A percentile compares a stretch with the other conserved stretches of the same genome.
Conservation (phyloP, 768 basidiomycete species). For the Leccinum truebloodii region DNA sequence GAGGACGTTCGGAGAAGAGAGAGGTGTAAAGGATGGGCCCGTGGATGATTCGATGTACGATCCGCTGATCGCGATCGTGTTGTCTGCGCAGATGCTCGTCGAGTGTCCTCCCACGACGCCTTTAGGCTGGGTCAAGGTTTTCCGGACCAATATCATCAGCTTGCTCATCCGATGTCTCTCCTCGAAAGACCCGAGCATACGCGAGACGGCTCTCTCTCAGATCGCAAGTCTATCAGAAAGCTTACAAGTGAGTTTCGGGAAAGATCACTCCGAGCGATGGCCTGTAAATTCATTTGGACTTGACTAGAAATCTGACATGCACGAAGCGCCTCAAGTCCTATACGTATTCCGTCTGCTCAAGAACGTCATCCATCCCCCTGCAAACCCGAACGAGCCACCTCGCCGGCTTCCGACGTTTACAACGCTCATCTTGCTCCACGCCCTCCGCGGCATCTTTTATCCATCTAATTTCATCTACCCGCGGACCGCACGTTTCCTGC, state of each 20-base stretch:
- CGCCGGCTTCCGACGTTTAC: slow-evolving; percentile 73
- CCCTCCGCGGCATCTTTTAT: slow-evolving; percentile 79
- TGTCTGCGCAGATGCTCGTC: slow-evolving; percentile 66
- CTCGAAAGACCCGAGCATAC: slow-evolving; percentile 57
- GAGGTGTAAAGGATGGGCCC: slow-evolving; percentile 17
- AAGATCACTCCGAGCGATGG: neutral
- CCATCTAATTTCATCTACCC: slow-evolving; percentile 91
- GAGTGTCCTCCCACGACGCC: slow-evolving; percentile 58
- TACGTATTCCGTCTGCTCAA: slow-evolving; percentile 57
- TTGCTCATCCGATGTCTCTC: slow-evolving; percentile 74
- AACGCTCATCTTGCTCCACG: slow-evolving; percentile 81
- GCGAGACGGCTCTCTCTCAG: slow-evolving; percentile 61
- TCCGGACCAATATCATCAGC: slow-evolving; percentile 77
- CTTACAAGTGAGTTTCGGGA: slow-evolving; percentile 54
- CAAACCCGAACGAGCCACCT: slow-evolving; percentile 50
- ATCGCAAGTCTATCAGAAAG: slow-evolving; percentile 59
- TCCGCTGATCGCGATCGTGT: slow-evolving; percentile 69
- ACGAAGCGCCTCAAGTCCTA: slow-evolving; percentile 73
- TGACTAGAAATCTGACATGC: slow-evolving; percentile 59
- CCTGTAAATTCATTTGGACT: neutral
- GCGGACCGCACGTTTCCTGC: slow-evolving; percentile 79
- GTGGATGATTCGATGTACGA: slow-evolving; percentile 64
- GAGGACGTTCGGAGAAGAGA: slow-evolving; percentile 49
- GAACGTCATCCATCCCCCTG: slow-evolving; percentile 13
- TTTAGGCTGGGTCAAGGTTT: slow-evolving; percentile 78